Percentiles rank a stretch among this genome's conserved stretches.
phyloP scores from a whole-genome alignment of 345 rosid species.

The Moricandia moricandioides region DNA sequence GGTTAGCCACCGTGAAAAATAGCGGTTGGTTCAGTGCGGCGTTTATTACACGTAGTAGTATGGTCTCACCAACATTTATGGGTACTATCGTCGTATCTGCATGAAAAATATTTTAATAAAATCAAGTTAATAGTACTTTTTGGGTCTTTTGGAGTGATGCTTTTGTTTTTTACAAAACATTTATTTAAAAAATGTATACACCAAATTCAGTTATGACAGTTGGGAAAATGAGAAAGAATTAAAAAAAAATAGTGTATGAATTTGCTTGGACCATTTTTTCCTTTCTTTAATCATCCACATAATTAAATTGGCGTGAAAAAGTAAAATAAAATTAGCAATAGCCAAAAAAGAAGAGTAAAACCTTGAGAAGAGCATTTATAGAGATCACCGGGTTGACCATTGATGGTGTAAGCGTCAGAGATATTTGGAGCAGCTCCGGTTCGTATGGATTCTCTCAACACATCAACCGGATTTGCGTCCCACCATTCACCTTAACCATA shows the following conservation, averaged over 20 bases:
- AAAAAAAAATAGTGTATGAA: neutral
- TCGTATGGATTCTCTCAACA: conserved; percentile 59
- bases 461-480: conserved; percentile 84
- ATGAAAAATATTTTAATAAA: neutral
- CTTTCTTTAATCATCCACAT: neutral
- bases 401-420: conserved; percentile 86
- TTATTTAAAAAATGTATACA: neutral
- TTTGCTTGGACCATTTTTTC: neutral
- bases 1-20: conserved; percentile 83
- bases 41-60: conserved; percentile 82
- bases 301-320: neutral
- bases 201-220: conserved; percentile 26
- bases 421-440: conserved; percentile 75
- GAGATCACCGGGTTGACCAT: conserved; percentile 95
- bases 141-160: neutral
- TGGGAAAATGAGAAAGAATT: conserved; percentile 1
- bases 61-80: conserved; percentile 72
- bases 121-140: neutral
- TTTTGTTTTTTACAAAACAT: neutral
- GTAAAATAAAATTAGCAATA: neutral
- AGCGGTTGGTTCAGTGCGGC: conserved; percentile 80
- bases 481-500: conserved; percentile 86
- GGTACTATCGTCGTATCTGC: conserved; percentile 78
- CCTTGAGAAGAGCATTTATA: conserved; percentile 87
- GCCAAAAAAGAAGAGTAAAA: neutral